Percentiles rank a stretch among this genome's conserved stretches.
phyloP scores from a whole-genome alignment of 2,329 filamentous ascomycete genomes.

The Clonostachys rhizophaga region DNA sequence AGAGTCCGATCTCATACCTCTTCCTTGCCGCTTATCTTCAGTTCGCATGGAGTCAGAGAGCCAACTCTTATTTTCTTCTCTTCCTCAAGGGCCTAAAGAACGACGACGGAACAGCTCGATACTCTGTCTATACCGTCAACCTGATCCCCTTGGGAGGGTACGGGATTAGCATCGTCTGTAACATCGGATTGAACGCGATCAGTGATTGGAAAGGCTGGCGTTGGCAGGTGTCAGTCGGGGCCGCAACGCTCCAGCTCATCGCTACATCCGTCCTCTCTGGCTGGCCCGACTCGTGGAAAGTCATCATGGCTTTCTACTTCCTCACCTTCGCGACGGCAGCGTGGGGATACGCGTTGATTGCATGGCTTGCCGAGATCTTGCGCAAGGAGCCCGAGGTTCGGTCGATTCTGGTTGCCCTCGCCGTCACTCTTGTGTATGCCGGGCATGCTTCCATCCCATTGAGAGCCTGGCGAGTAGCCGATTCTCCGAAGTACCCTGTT shows the following conservation, averaged over 20 bases:
- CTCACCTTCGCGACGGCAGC: constrained; percentile 25
- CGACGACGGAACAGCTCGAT: constrained; percentile 13
- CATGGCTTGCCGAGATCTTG: constrained; percentile 25
- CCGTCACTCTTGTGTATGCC: constrained; percentile 28
- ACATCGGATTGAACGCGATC: constrained; percentile 23
- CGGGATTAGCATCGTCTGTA: constrained; percentile 26
- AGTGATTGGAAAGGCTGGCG: constrained; percentile 30
- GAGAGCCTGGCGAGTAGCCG: constrained; percentile 23
- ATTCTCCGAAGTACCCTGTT: constrained; percentile 25
- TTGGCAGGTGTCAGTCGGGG: constrained; percentile 27
- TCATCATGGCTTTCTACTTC: constrained; percentile 27
- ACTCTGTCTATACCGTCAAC: constrained; percentile 23
- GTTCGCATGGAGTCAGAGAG: constrained; percentile 19
- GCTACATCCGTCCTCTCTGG: constrained; percentile 22
- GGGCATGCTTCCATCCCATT: constrained; percentile 31
- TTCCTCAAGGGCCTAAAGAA: constrained; percentile 18
- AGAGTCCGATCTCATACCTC: constrained; percentile 21
- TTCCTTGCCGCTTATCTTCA: constrained; percentile 19
- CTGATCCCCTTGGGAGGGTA: constrained; percentile 20
- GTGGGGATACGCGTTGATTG: constrained; percentile 22
- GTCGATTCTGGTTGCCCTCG: constrained; percentile 25
- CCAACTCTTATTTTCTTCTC: constrained; percentile 25
- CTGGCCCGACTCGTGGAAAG: constrained; percentile 22
- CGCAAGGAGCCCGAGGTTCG: constrained; percentile 27
- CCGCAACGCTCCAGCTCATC: constrained; percentile 17